Conservation (phyloP, 2,329 filamentous ascomycete species). For the Trichoderma koningii region DNA sequence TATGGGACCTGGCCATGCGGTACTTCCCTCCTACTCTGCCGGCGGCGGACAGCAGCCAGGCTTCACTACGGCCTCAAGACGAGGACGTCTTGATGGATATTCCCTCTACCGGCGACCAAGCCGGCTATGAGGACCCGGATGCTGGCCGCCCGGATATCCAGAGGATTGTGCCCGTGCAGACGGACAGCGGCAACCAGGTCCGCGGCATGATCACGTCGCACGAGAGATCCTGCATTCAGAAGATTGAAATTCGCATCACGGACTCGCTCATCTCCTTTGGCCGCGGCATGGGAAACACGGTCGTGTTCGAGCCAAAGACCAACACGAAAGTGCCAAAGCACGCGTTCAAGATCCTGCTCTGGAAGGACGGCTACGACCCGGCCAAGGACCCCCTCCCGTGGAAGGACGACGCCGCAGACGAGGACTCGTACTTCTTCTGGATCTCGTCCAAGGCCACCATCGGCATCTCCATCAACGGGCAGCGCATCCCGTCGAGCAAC, state of each 20-base stretch:
- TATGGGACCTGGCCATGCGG: slow-evolving; percentile 61
- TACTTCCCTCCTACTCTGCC: slow-evolving; percentile 54
- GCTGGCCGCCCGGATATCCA: slow-evolving; percentile 43
- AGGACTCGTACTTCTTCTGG: slow-evolving; percentile 66
- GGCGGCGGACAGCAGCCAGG: slow-evolving; percentile 23
- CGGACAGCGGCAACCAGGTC: slow-evolving; percentile 40
- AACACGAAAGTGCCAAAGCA: slow-evolving; percentile 79
- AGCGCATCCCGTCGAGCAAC: slow-evolving; percentile 61
- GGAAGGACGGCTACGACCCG: slow-evolving; percentile 67
- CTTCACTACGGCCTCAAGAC: slow-evolving; percentile 1
- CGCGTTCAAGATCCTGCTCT: slow-evolving; percentile 76
- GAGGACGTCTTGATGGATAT: slow-evolving; percentile 31
- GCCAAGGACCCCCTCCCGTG: slow-evolving; percentile 54
- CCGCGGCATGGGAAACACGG: slow-evolving; percentile 67
- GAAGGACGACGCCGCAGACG: slow-evolving; percentile 41
- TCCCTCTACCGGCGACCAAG: slow-evolving; percentile 38
- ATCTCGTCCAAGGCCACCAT: slow-evolving; percentile 77
- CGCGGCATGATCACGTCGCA: slow-evolving; percentile 69
- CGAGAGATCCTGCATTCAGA: slow-evolving; percentile 63
- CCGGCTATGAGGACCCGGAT: slow-evolving; percentile 34
- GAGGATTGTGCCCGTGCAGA: slow-evolving; percentile 40
- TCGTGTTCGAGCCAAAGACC: slow-evolving; percentile 60
- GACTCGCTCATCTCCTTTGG: slow-evolving; percentile 76
- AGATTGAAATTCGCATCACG: slow-evolving; percentile 65
- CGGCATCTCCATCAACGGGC: slow-evolving; percentile 76